Evolutionary conservation across 1,284 basidiomycete genomes (phyloP).

Genomic region (Tranzscheliella williamsii): DNA sequence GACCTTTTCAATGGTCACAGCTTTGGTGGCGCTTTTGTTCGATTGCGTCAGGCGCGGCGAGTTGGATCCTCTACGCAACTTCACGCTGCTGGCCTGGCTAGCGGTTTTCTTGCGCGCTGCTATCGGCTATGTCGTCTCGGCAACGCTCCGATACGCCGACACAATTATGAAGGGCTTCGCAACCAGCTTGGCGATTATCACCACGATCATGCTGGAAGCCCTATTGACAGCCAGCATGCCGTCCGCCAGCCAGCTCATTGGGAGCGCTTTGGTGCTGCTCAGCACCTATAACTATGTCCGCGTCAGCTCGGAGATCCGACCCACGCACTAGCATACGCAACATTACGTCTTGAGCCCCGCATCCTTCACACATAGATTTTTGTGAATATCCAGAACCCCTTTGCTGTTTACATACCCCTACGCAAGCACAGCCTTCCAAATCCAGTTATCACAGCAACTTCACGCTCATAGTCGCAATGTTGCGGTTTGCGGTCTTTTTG

Average conservation of each 20-base stretch:
- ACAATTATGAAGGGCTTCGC: constrained; percentile 37
- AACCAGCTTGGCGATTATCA: constrained; percentile 27
- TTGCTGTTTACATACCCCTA: background rate
- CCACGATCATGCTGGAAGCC: constrained; percentile 23
- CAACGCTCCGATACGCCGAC: constrained; percentile 29
- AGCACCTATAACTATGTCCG: constrained; percentile 28
- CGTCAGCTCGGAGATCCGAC: too few species aligned
- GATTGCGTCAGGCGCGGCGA: background rate
- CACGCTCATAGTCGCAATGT: too few species aligned
- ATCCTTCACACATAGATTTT: background rate
- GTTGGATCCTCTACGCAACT: constrained; percentile 14
- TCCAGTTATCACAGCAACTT: too few species aligned
- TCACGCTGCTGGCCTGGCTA: constrained; percentile 17
- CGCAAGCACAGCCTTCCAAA: background rate
- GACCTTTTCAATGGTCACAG: constrained; percentile 13
- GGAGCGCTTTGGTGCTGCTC: constrained; percentile 11
- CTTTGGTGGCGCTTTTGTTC: constrained; percentile 6
- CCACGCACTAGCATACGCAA: too few species aligned
- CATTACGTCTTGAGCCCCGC: too few species aligned
- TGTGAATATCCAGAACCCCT: background rate
- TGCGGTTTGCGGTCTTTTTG: too few species aligned
- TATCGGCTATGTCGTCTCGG: constrained; percentile 22
- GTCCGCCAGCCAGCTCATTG: constrained; percentile 7
- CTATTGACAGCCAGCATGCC: constrained; percentile 5
- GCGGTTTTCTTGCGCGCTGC: constrained; percentile 19